Percentiles rank a stretch among this genome's conserved stretches.
Conservation (phyloP, 2,329 filamentous ascomycete genomes). For the Sarocladium oryzae region DNA sequence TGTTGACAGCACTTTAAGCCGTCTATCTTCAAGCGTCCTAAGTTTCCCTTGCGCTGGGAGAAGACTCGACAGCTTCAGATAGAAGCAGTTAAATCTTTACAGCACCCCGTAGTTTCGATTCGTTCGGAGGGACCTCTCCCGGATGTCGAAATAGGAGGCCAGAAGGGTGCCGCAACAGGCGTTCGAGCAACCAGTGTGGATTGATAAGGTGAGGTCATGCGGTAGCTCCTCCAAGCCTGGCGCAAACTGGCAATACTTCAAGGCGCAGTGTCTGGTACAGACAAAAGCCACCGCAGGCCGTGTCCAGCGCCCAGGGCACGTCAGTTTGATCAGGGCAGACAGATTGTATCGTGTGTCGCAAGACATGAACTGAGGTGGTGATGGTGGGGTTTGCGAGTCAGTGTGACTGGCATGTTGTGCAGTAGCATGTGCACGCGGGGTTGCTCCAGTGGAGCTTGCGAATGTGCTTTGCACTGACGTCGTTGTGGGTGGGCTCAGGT, state of each 20-base stretch:
- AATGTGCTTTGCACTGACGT: background rate
- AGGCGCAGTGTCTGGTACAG: no score
- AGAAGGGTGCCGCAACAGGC: background rate
- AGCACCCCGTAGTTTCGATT: no score
- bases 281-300: background rate
- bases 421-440: slow-evolving; percentile 1
- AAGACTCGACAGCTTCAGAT: no score
- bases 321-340: background rate
- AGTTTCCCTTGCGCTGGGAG: no score
- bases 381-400: slow-evolving; percentile 3
- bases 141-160: background rate
- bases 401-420: background rate
- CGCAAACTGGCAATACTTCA: no score
- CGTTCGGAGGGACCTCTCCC: no score
- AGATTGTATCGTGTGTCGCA: background rate
- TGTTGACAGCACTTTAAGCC: background rate
- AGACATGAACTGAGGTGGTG: background rate
- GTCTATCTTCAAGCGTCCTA: no score
- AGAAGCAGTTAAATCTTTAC: no score
- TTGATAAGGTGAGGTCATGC: background rate
- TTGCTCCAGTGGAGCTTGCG: background rate
- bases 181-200: background rate
- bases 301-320: background rate
- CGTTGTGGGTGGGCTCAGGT: background rate
- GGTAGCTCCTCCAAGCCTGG: background rate